phyloP scores from a whole-genome alignment of 2,329 filamentous ascomycete genomes.

The Basipetospora chlamydospora region DNA sequence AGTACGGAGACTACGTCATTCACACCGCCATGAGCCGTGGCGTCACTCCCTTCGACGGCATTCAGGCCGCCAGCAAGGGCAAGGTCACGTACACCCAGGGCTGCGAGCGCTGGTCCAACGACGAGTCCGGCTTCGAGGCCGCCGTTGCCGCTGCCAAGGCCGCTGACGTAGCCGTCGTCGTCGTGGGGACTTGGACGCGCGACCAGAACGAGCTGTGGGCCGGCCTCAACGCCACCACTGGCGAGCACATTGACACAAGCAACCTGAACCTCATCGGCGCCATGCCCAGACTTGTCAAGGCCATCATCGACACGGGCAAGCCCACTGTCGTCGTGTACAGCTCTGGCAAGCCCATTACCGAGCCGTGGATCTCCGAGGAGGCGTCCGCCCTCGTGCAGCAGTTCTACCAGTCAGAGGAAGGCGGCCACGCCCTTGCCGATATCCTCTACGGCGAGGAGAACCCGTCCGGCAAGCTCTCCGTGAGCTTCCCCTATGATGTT shows the following conservation, averaged over 20 bases:
- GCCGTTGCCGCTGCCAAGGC: constrained; percentile 50
- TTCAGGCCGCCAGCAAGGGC: constrained; percentile 43
- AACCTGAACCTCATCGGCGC: constrained; percentile 54
- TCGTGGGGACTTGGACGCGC: constrained; percentile 63
- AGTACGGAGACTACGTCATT: constrained; percentile 61
- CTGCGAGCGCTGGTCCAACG: constrained; percentile 58
- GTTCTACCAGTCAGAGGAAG: constrained; percentile 60
- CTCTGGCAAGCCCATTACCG: constrained; percentile 58
- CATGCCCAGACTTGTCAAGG: constrained; percentile 50
- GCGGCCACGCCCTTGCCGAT: constrained; percentile 51
- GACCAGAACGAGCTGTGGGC: constrained; percentile 59
- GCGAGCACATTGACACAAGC: constrained; percentile 56
- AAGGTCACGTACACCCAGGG: constrained; percentile 53
- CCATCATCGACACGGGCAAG: constrained; percentile 51
- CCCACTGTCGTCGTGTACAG: constrained; percentile 55
- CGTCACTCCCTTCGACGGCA: constrained; percentile 56
- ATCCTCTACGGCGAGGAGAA: constrained; percentile 51
- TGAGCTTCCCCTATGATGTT: constrained; percentile 53
- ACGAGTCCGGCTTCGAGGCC: constrained; percentile 51
- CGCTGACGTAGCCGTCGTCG: constrained; percentile 57
- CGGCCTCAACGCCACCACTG: constrained; percentile 58
- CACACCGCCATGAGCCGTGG: constrained; percentile 48
- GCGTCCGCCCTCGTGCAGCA: constrained; percentile 56
- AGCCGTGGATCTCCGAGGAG: constrained; percentile 54
- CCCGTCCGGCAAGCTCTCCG: constrained; percentile 50